A percentile compares a stretch with the other conserved stretches of the same genome.
Evolutionary conservation across 331 rosid genomes (phyloP).

Genomic region (Erythrophleum ivorense): DNA sequence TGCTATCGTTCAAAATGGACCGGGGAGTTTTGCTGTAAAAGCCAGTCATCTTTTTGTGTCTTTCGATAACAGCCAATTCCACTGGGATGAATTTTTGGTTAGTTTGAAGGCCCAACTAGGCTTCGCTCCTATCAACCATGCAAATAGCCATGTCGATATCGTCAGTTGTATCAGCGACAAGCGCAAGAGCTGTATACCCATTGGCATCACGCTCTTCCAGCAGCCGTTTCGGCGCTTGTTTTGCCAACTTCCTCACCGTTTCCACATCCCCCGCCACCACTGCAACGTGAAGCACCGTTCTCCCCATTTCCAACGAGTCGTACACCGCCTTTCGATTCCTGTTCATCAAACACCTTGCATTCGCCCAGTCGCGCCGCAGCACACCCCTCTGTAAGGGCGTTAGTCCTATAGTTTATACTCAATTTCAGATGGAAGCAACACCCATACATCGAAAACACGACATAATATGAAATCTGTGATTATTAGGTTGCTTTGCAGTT

Average conservation of each 20-base stretch:
- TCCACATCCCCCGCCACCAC: not conserved
- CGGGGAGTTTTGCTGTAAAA: not conserved
- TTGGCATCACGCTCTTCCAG: not conserved
- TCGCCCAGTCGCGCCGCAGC: not conserved
- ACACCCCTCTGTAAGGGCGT: not conserved
- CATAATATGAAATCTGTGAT: too few species aligned
- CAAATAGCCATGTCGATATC: not conserved
- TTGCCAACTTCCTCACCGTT: not conserved
- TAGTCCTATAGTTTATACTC: too few species aligned
- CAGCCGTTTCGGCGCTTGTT: not conserved
- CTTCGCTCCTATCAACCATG: not conserved
- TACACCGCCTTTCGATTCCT: not conserved
- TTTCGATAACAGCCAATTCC: not conserved
- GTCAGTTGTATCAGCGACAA: conserved; percentile 8
- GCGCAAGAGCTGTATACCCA: conserved; percentile 27
- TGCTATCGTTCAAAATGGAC: not conserved
- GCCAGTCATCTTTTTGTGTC: not conserved
- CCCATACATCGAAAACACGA: too few species aligned
- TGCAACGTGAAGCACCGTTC: conserved; percentile 7
- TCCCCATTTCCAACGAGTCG: not conserved
- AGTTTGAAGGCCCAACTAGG: not conserved
- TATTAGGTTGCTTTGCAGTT: too few species aligned
- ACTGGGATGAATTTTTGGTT: not conserved
- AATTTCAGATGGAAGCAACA: too few species aligned
- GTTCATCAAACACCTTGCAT: not conserved